phyloP scores from a whole-genome alignment of 306 rosid genomes.

The Sicyos edulis region DNA sequence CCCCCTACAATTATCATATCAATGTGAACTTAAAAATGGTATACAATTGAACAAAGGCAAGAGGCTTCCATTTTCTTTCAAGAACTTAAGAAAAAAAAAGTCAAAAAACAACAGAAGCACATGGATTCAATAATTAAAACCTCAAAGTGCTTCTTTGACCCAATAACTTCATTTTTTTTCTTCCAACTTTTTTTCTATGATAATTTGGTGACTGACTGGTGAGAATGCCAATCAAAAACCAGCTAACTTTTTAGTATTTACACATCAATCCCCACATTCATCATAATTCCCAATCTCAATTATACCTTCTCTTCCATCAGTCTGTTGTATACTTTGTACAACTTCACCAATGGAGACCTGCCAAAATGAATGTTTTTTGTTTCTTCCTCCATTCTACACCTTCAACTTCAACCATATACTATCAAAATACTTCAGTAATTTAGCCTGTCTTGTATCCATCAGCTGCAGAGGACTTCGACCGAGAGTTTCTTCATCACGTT shows the following conservation, averaged over 20 bases:
- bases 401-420: constrained; percentile 21
- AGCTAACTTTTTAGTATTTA: constrained; percentile 20
- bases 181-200: constrained; percentile 1
- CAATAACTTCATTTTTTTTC: neutral
- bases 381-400: constrained; percentile 23
- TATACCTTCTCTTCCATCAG: constrained; percentile 53
- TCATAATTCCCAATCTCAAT: constrained; percentile 29
- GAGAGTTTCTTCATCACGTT: constrained; percentile 87
- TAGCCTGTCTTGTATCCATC: constrained; percentile 24
- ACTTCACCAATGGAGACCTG: constrained; percentile 69
- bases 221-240: constrained; percentile 19
- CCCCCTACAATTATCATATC: too few relatives aligned
- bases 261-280: constrained; percentile 38
- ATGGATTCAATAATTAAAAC: constrained; percentile 51
- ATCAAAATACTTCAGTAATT: constrained; percentile 19
- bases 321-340: constrained; percentile 78
- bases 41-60: neutral
- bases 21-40: neutral
- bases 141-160: constrained; percentile 51
- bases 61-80: constrained; percentile 18
- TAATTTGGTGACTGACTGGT: constrained; percentile 9
- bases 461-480: constrained; percentile 86
- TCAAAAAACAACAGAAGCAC: constrained; percentile 31
- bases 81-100: neutral
- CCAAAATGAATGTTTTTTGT: constrained; percentile 48